phyloP scores from a whole-genome alignment of 257 asterid genomes.

The Solanum sejunctum region DNA sequence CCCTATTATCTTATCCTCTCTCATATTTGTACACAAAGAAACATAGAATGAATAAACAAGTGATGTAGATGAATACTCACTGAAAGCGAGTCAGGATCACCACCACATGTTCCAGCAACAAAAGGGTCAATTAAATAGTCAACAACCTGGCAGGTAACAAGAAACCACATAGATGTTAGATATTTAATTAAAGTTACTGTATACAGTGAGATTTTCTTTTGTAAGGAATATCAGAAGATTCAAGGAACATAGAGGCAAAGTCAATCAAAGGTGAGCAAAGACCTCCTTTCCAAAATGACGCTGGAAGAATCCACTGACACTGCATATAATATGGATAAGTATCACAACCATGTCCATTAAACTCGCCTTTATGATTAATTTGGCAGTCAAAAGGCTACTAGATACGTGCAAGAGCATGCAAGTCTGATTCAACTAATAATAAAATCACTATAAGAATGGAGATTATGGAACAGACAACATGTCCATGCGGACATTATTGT shows the following conservation, averaged over 20 bases:
- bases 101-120: slow-evolving; percentile 89
- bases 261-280: not conserved
- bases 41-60: not conserved
- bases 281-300: slow-evolving; percentile 99
- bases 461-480: not conserved
- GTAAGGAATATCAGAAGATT: not conserved
- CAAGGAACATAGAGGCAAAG: not conserved
- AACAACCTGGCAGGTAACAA: slow-evolving; percentile 43
- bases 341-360: not conserved
- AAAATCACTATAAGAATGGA: not conserved
- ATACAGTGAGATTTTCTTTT: not conserved
- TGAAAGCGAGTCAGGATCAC: slow-evolving; percentile 86
- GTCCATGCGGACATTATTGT: not conserved
- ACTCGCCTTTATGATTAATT: not conserved
- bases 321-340: slow-evolving; percentile 20
- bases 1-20: not conserved
- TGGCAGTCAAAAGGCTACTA: not conserved
- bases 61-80: slow-evolving; percentile 37
- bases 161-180: not conserved
- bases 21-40: not conserved
- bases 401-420: not conserved
- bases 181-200: not conserved
- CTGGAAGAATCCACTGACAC: slow-evolving; percentile 81
- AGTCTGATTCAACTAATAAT: not conserved
- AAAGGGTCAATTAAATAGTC: slow-evolving; percentile 91